Percentiles rank a stretch among this genome's conserved stretches.
Conservation (phyloP, 1,284 basidiomycete species). For the Wolfiporia cocos region DNA sequence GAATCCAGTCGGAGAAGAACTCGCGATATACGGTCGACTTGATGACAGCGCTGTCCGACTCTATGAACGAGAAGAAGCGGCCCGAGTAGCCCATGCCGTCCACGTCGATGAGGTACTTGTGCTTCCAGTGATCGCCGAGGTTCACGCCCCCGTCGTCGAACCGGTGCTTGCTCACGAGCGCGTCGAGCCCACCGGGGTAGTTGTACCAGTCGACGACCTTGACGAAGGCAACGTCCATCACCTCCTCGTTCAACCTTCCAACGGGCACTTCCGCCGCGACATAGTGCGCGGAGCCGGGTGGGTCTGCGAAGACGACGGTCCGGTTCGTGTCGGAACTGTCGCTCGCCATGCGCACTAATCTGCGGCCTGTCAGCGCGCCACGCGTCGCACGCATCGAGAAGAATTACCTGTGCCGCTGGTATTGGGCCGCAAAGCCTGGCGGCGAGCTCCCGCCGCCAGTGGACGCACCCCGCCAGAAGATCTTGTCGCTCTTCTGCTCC, state of each 20-base stretch:
- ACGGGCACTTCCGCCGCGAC: constrained; percentile 60
- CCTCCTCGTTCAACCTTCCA: constrained; percentile 64
- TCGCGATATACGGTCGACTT: constrained; percentile 90
- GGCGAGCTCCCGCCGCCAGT: constrained; percentile 90
- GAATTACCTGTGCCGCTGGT: constrained; percentile 78
- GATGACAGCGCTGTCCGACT: constrained; percentile 82
- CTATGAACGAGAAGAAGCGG: constrained; percentile 81
- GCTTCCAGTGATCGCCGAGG: constrained; percentile 83
- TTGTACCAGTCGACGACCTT: constrained; percentile 61
- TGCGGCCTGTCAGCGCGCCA: constrained; percentile 21
- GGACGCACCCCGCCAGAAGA: constrained; percentile 88
- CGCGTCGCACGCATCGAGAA: constrained; percentile 2
- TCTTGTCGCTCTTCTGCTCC: constrained; percentile 64
- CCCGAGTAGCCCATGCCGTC: constrained; percentile 96
- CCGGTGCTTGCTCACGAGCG: constrained; percentile 62
- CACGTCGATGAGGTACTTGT: constrained; percentile 89
- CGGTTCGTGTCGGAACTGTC: constrained; percentile 50
- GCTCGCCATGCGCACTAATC: constrained; percentile 77
- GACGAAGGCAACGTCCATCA: constrained; percentile 89
- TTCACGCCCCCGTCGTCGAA: constrained; percentile 75
- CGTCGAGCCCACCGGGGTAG: constrained; percentile 79
- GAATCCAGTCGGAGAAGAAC: constrained; percentile 82
- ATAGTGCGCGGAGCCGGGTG: constrained; percentile 53
- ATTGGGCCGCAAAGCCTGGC: constrained; percentile 75
- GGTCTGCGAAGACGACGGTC: constrained; percentile 74